Evolutionary conservation across 371 early-diverging fungal species (phyloP), one percentile per base, ranked within the genome.

Genomic region (Sporodiniella umbellata): DNA sequence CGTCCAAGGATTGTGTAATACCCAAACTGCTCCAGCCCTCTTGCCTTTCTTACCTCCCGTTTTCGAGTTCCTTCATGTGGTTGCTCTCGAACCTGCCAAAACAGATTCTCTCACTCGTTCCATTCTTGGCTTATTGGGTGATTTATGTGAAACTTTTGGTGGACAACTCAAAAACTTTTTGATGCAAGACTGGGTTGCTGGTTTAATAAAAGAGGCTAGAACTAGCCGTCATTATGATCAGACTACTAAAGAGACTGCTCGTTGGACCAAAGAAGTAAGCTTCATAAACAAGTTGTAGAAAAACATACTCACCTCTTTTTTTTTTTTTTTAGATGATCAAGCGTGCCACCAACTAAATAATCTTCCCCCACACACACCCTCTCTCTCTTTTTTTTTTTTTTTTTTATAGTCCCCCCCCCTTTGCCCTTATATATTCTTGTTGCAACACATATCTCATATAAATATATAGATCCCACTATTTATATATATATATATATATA

Each of bases 91-190:
- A 52, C 63, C 54, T 30, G 72, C 83, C 42, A 70, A 80, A 21
- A 70, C 83, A 8, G 89, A 89, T 33, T 65, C 74, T 6, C 75
- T 90, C 18, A 78, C 81, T 46, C 73, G 86, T 37, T 81, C 78
- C 38, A 81, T 91, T 67, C 80, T 92, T 68, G 96, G 95, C 12
- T 78, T 96, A 19, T 60, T 94, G 48, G 96, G 87, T 60, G 87
- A 84, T 64, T 68, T 91, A 44, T 89, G 89, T 31, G 89, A 88
- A 42, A 77, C 89, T 12, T 86, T 91, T 68, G 84, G 87, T 22
- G 86, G 88, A 17, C 81, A 83, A 51, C 70, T 92, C 54, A 84
- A 85, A 61, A 52, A 55, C 7, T 66, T 73, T 19, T 78, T 93
- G 64, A 63, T 59, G 14, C 77, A 68, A 28, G 81, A 79, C 0